These are phyloP conservation scores for Phytophthora boehmeriae DNA, from an alignment of 352 stramenopile species.

Conservation along the genomic window DNA sequence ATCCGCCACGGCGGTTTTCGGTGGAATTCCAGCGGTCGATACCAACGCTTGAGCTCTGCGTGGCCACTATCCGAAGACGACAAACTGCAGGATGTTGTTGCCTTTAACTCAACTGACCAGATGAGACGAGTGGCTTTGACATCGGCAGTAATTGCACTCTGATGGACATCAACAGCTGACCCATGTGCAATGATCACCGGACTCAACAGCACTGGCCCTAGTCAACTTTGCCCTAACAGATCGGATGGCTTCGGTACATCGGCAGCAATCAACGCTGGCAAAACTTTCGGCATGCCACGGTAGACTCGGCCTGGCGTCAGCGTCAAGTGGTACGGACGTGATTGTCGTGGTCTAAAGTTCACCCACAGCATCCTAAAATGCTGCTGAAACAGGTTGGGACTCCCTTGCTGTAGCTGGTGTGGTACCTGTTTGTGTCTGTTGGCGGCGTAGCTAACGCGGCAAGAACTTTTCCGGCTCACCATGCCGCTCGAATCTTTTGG, in stretches of 20 bases:
- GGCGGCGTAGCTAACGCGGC: conserved; percentile 13
- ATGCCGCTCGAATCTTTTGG: neutral
- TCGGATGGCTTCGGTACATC: neutral
- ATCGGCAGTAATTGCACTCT: neutral
- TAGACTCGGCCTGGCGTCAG: neutral
- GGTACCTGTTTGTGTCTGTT: neutral
- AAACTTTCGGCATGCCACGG: neutral
- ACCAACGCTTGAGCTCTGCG: conserved; percentile 5
- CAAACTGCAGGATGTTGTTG: neutral
- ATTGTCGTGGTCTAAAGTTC: neutral
- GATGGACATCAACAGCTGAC: neutral
- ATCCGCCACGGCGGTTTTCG: too few relatives aligned
- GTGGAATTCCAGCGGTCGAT: conserved; percentile 1
- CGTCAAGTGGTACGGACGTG: neutral
- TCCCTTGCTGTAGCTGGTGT: conserved; percentile 12
- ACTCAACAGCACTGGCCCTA: conserved; percentile 18
- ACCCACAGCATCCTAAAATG: neutral
- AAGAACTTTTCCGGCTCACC: conserved; percentile 20
- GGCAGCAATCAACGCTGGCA: conserved; percentile 5
- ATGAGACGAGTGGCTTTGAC: neutral
- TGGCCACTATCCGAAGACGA: too few relatives aligned
- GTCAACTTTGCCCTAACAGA: conserved; percentile 6
- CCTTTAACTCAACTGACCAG: neutral
- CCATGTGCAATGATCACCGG: conserved; percentile 16
- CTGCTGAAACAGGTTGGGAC: conserved; percentile 12